Evolutionary conservation across 2,329 filamentous ascomycete genomes (phyloP), one percentile per base, ranked within the genome.

Genomic region (Sphaerulina vaccinii): DNA sequence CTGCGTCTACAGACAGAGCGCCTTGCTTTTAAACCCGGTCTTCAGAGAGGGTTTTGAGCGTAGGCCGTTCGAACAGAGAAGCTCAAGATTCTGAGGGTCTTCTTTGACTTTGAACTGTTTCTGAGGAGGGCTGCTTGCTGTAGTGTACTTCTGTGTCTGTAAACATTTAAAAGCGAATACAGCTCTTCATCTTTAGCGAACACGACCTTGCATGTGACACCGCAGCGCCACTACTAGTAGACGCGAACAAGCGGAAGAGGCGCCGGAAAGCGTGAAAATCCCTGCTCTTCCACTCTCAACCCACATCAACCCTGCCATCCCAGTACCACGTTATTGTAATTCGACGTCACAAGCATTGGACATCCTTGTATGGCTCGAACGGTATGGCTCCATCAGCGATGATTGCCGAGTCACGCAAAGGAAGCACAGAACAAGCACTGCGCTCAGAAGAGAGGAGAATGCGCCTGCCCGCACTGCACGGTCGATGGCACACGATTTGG

Each of bases 281-380:
- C 43, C 36, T 27, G 35, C 19, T 37, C 9, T 27, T 24, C 44
- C 37, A 24, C 21, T 33, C 16, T 16, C 33, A 5, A 22, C 13
- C 43, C 35, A 16, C 32, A 32, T 37, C 36, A 22, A 16, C 27
- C 23, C 43, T 7, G 15, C 35, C 44, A 13, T 47, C 27, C 35
- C 35, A 7, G 24, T 33, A 33, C 44, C 21, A 39, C 22, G 44
- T 27, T 47, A 11, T 29, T 39, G 11, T 52, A 36, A 45, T 47
- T 24, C 24, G 11, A 47, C 24, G 36, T 46, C 27, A 47, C 49
- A 24, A 29, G 42, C 19, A 42, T 18, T 35, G 29, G 7, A 32
- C 27, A 10, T 32, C 5, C 11, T 22, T 15, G 29, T n/a, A 27
- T 13, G 10, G 27, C 13, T 9, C n/a, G 43, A 10, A 36, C 24